phyloP scores from a whole-genome alignment of 805 yeast species.

The Yarrowia porcina region DNA sequence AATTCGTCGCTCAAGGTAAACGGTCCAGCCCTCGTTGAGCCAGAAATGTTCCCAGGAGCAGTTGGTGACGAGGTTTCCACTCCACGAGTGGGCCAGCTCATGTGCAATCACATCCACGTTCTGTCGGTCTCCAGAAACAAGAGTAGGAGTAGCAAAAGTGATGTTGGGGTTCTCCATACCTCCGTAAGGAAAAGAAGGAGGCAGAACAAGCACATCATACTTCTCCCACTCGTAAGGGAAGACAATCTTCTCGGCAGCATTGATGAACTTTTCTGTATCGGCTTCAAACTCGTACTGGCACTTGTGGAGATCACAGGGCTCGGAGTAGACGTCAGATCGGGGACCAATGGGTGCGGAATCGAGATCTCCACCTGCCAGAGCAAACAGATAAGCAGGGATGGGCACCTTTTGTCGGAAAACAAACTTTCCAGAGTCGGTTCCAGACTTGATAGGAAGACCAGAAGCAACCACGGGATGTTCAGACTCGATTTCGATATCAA shows the following conservation, averaged over 20 bases:
- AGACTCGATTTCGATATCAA: constrained; percentile 56
- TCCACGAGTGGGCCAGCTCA: constrained; percentile 90
- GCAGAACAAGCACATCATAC: constrained; percentile 76
- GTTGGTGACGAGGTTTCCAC: constrained; percentile 87
- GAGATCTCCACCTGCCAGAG: constrained; percentile 82
- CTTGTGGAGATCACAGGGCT: constrained; percentile 61
- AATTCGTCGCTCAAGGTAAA: constrained; percentile 82
- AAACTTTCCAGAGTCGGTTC: constrained; percentile 39
- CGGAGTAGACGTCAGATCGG: constrained; percentile 77
- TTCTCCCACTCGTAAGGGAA: constrained; percentile 82
- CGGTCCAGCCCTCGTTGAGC: constrained; percentile 97
- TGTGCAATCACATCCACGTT: constrained; percentile 90
- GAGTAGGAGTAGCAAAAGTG: constrained; percentile 86
- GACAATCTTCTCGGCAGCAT: constrained; percentile 71
- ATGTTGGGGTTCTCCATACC: constrained; percentile 95
- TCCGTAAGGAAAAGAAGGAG: constrained; percentile 78
- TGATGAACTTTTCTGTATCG: constrained; percentile 72
- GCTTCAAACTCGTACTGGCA: constrained; percentile 77
- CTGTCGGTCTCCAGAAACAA: constrained; percentile 77
- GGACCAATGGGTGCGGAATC: constrained; percentile 72
- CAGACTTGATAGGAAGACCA: constrained; percentile 42
- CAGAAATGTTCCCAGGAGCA: constrained; percentile 92
- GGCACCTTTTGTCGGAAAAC: constrained; percentile 71
- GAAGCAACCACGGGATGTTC: constrained; percentile 69
- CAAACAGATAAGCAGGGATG: constrained; percentile 78